Evolutionary conservation across 1,139 yeast species (phyloP), one percentile per base, ranked within the genome.

Genomic region (Diutina catenulata): DNA sequence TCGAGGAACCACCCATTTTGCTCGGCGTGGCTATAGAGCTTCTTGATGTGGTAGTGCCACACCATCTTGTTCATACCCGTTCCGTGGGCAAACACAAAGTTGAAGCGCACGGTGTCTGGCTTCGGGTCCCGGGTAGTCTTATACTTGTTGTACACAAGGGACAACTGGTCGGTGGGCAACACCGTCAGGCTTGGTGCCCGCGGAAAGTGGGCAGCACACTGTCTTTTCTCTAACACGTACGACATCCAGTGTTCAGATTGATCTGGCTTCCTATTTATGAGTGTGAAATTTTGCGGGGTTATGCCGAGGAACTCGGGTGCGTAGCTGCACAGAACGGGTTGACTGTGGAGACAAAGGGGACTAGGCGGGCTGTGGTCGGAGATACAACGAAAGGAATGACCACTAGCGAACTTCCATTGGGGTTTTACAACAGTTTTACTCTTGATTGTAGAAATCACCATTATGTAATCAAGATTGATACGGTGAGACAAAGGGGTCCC

Each of bases 41-140:
- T 13, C 25, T 62, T 60, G 40, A 79, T 65, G 51, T 74, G 70
- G 49, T 74, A 75, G 35, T 64, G 63, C 88, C 88, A 81, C 3
- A 75, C 46, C 22, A 70, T 63, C 47, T 78, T 78, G 47, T 70
- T 70, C 77, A 79, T 74, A 3, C 87, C 87, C 4, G 81, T 75
- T 0, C 87, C 91, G 49, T 79, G 81, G 31, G 70, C 54, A 53
- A 81, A 80, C 28, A 78, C 54, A 37, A 80, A 50, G 51, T 80
- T 80, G 43, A 76, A 15, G 7, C 10, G 2, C 1, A 31, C 14
- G 7, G 20, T 24, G 5, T 18, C 35, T 4, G 35, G 25, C n/a
- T 20, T 24, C 5, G 35, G 35, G 1, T 11, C 6, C 8, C n/a
- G 19, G 19, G 25, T 21, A 3, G 26, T 5, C 15, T 31, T 31